Conservation (phyloP, 345 rosid genomes). For the Melaleuca quinquenervia region DNA sequence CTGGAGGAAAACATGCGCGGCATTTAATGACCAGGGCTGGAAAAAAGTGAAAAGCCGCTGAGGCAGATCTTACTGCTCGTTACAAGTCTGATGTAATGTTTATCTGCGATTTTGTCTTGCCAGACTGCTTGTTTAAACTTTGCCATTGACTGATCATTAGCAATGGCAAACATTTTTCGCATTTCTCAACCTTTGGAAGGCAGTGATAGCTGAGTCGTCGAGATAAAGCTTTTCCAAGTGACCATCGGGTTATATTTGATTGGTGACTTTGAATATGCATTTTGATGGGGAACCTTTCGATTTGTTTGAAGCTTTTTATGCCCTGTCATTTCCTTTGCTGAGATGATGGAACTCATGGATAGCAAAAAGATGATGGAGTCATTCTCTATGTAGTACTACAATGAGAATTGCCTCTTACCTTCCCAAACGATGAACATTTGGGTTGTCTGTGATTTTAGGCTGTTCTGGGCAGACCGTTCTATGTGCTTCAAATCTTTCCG, state of each 20-base stretch:
- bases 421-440: not conserved
- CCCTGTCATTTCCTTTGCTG: too few species aligned
- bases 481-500: not conserved
- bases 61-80: not conserved
- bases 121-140: not conserved
- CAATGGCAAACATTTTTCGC: not conserved
- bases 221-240: not conserved
- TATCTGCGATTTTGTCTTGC: not conserved
- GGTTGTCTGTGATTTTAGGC: not conserved
- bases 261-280: not conserved
- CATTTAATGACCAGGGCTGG: slow-evolving; percentile 23
- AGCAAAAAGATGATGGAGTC: too few species aligned
- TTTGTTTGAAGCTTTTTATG: too few species aligned
- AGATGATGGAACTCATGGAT: too few species aligned
- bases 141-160: not conserved
- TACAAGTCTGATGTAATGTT: not conserved
- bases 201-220: not conserved
- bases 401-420: not conserved
- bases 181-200: not conserved
- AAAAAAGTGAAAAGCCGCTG: slow-evolving; percentile 38
- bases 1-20: slow-evolving; percentile 66
- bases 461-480: not conserved
- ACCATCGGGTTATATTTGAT: not conserved
- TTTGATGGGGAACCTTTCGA: too few species aligned
- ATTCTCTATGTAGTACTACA: not conserved